These are phyloP conservation scores for Rhizodiscina lignyota DNA, from an alignment of 495 filamentous ascomycete species.

Conservation along the genomic window DNA sequence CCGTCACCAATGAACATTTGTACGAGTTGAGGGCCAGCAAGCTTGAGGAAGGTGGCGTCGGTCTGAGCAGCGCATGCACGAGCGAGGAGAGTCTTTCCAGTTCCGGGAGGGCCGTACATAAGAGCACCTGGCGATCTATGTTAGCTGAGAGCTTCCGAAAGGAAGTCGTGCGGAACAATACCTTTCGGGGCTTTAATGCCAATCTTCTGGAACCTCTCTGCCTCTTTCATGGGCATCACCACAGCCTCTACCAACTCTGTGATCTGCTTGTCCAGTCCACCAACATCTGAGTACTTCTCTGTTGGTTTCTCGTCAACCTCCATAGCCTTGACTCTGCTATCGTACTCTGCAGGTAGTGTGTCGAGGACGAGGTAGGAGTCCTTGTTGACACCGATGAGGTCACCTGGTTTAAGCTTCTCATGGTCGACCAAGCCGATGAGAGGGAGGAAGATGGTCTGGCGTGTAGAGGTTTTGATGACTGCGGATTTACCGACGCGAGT, in stretches of 20 bases:
- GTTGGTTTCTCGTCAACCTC: slow-evolving; percentile 99
- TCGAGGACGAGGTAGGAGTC: slow-evolving; percentile 98
- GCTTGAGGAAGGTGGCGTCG: slow-evolving; percentile 97
- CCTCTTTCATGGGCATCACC: slow-evolving; percentile 99
- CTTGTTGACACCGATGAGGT: slow-evolving; percentile 97
- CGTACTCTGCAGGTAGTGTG: slow-evolving; percentile 96
- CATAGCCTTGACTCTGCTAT: slow-evolving; percentile 98
- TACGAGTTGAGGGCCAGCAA: slow-evolving; percentile 95
- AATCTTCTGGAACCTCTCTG: slow-evolving; percentile 96
- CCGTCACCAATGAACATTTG: slow-evolving; percentile 99
- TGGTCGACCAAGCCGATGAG: slow-evolving; percentile 96
- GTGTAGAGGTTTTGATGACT: slow-evolving; percentile 98
- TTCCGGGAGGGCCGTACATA: slow-evolving; percentile 97
- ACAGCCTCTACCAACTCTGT: slow-evolving; percentile 99
- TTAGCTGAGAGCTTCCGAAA: too few species aligned
- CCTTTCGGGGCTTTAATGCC: slow-evolving; percentile 99
- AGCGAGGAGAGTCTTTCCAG: slow-evolving; percentile 90
- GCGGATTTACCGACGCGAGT: slow-evolving; percentile 94
- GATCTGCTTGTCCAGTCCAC: slow-evolving; percentile 96
- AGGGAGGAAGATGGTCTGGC: slow-evolving; percentile 97
- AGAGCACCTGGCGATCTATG: slow-evolving; percentile 65
- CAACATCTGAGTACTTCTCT: slow-evolving; percentile 97
- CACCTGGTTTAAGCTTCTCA: slow-evolving; percentile 78
- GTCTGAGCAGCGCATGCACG: slow-evolving; percentile 96
- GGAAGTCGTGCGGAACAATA: too few species aligned